Base-by-base conservation (phyloP, 163 green algal species). In the Botryococcus braunii region DNA sequence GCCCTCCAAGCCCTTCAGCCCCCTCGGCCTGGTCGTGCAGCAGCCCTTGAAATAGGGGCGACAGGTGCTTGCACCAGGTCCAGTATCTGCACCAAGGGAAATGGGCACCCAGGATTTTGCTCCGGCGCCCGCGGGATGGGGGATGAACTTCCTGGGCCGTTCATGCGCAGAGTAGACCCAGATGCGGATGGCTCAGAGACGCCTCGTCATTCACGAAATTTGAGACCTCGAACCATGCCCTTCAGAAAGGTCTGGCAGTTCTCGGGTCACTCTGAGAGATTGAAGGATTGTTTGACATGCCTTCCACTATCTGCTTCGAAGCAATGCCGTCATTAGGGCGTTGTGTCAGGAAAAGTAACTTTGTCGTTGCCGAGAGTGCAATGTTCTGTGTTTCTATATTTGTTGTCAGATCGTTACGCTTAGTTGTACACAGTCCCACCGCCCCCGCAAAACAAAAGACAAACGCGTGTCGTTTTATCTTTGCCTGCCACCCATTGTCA, bases 21-120 rank as follows among this genome's bases (percentile, higher is more conserved):
- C 21, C 17, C 46, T 27, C 46, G 46, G 17, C 17, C 46, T 55
- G 46, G 21, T n/a, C n/a, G 46, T 55, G 46, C 17, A 21, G 21
- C 17, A 29, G 46, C 46, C 17, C 46, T 17, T 17, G 46, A 55
- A 29, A 55, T 29, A 29, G 71, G 66, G 23, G 41, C 67, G 13
- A 62, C 69, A 31, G 77, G 73, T 29, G 40, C 65, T 29, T 86
- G 80, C 63, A 46, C 55, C 1, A 71, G 80, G 46, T 78, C 66
- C n/a, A 41, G 55, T 23, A 74, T 77, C 74, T 86, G 80, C 77
- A 74, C 77, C 65, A 86, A 86, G 66, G 34, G 62, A 1, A 64
- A 68, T 0, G 75, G 77, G 32, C 80, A 86, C 65, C 73, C 77
- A 27, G 80, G 80, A 3, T 70, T 74, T 58, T 70, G 69, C 50